Evolutionary conservation across 169 alveolate species (phyloP).

Genomic region (Plasmodium malariae): DNA sequence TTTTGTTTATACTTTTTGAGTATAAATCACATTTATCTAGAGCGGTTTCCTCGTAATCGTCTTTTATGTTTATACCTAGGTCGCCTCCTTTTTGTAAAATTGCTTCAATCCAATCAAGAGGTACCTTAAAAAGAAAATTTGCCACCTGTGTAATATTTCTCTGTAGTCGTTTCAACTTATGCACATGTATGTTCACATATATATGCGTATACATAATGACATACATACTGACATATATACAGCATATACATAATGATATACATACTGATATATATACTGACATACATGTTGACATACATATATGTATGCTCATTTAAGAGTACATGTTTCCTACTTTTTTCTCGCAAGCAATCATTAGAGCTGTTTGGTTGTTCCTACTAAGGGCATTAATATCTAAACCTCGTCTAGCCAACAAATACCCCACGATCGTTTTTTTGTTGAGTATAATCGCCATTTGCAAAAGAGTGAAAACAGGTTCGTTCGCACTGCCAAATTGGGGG

Average conservation of each 20-base stretch:
- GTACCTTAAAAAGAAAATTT: too few relatives aligned
- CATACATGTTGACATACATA: not conserved
- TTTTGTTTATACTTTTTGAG: conserved; percentile 43
- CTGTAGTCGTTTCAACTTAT: too few relatives aligned
- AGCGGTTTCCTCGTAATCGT: conserved; percentile 66
- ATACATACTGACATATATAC: too few relatives aligned
- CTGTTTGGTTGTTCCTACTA: conserved; percentile 74
- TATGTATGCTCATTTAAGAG: not conserved
- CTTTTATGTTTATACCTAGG: conserved; percentile 67
- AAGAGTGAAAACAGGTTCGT: conserved; percentile 64
- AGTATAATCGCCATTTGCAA: conserved; percentile 71
- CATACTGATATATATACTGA: too few relatives aligned
- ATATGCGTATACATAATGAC: too few relatives aligned
- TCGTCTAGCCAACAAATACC: conserved; percentile 68
- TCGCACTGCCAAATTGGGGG: conserved; percentile 5
- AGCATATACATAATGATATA: too few relatives aligned
- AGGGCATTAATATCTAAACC: conserved; percentile 73
- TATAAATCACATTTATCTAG: conserved; percentile 53
- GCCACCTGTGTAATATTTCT: too few relatives aligned
- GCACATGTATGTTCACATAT: too few relatives aligned
- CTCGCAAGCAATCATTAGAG: conserved; percentile 74
- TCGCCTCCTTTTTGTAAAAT: conserved; percentile 75
- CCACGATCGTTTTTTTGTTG: conserved; percentile 60
- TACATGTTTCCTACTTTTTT: conserved; percentile 24
- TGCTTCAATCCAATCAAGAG: conserved; percentile 74